Conservation (phyloP, 2,329 filamentous ascomycete species). For the Akanthomyces muscarius region DNA sequence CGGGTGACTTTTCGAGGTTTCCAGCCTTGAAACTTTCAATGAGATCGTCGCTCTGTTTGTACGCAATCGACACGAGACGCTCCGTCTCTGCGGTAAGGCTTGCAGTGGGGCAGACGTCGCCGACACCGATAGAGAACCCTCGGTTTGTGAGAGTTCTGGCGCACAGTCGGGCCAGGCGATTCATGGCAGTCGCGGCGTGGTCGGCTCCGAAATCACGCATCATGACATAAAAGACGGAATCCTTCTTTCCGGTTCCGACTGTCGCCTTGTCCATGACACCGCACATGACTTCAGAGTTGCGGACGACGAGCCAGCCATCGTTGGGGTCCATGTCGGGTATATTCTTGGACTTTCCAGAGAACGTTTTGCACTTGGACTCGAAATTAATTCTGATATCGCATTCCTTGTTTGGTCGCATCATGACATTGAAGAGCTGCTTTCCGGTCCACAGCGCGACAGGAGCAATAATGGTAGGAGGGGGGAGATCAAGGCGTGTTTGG, state of each 20-base stretch:
- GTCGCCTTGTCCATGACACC: slow-evolving; percentile 97
- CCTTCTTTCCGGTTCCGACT: slow-evolving; percentile 95
- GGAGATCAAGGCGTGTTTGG: slow-evolving; percentile 73
- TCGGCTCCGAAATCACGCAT: slow-evolving; percentile 91
- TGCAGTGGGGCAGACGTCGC: slow-evolving; percentile 82
- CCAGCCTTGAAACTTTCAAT: slow-evolving; percentile 77
- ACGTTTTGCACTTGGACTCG: slow-evolving; percentile 87
- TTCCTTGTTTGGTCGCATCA: slow-evolving; percentile 84
- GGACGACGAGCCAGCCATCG: slow-evolving; percentile 86
- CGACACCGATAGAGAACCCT: slow-evolving; percentile 94
- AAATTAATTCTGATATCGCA: slow-evolving; percentile 83
- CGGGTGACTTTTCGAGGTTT: slow-evolving; percentile 78
- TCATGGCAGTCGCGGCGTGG: slow-evolving; percentile 87
- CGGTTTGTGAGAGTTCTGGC: slow-evolving; percentile 83
- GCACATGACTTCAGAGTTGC: slow-evolving; percentile 97
- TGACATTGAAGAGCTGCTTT: slow-evolving; percentile 90
- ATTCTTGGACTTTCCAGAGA: slow-evolving; percentile 55
- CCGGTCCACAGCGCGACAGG: slow-evolving; percentile 90
- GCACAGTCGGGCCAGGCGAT: slow-evolving; percentile 83
- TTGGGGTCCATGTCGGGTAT: slow-evolving; percentile 74
- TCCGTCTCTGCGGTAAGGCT: slow-evolving; percentile 70
- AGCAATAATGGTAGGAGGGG: slow-evolving; percentile 80
- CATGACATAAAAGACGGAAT: slow-evolving; percentile 95
- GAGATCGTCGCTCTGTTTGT: slow-evolving; percentile 74
- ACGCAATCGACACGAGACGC: slow-evolving; percentile 70